These are phyloP conservation scores for Selaginella tamariscina DNA, from an alignment of 75 land plant genomes.

Conservation along the genomic window DNA sequence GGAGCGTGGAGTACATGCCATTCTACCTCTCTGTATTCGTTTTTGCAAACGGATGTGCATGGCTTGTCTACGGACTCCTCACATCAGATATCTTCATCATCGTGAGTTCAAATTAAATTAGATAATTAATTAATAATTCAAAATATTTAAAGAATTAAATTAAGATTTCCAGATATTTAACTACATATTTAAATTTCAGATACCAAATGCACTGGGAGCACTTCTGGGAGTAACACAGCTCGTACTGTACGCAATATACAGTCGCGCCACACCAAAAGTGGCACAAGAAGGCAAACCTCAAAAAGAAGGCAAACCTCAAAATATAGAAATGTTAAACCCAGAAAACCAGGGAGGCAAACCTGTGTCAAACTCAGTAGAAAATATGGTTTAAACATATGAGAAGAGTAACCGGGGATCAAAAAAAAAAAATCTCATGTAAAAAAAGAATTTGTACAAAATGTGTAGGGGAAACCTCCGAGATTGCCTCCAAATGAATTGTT, in stretches of 20 bases:
- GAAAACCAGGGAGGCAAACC: too few relatives aligned
- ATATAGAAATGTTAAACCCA: too few relatives aligned
- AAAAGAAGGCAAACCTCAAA: background rate
- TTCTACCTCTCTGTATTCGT: constrained; percentile 55
- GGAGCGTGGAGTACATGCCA: constrained; percentile 80
- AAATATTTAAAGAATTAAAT: too few relatives aligned
- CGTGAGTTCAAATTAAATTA: constrained; percentile 44
- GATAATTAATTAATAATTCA: too few relatives aligned
- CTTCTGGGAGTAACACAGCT: background rate
- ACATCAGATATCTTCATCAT: constrained; percentile 43
- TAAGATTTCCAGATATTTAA: background rate
- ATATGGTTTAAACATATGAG: too few relatives aligned
- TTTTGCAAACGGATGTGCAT: constrained; percentile 52
- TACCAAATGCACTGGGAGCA: background rate
- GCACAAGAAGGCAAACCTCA: background rate
- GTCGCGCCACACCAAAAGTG: background rate
- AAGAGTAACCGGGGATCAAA: background rate
- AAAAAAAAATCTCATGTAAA: background rate
- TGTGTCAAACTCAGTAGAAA: too few relatives aligned
- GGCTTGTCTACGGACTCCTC: constrained; percentile 53
- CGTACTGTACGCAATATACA: background rate
- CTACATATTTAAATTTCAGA: background rate
- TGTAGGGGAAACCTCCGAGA: background rate
- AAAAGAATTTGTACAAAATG: background rate
- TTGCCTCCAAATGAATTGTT: background rate